Base-by-base conservation (phyloP, 2,329 filamentous ascomycete genomes). In the Acarospora socialis region DNA sequence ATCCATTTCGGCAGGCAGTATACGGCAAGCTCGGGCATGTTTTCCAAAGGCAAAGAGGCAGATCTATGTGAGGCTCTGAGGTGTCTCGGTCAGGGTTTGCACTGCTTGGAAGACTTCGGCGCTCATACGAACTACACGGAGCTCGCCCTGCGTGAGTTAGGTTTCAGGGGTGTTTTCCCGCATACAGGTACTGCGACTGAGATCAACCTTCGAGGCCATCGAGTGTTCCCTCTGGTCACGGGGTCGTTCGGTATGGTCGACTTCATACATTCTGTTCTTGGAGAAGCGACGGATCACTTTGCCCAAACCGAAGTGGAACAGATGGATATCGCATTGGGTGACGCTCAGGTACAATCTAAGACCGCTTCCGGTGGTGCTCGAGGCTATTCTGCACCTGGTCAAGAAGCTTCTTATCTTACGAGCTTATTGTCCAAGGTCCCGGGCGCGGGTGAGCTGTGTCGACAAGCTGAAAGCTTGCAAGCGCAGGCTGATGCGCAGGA, bases 71-170 rank as follows among this genome's bases (percentile, higher is more conserved):
- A 90, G 51, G 81, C 81, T 3, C 60, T 87, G 37, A 65, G 81
- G 36, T 83, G 77, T 38, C 63, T 86, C 1, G 80, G 80, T 0
- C 80, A 84, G 51, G 73, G 76, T 3, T 63, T 84, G 15, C 80
- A 86, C 53, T 81, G 76, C 27, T 65, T 86, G 49, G 80, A 86
- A 68, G 86, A 90, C 70, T 61, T 62, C 41, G 75, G 76, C 28
- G 81, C 81, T 2, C 81, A 87, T 54, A 83, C 77, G 49, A 87
- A 87, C 56, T 90, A 87, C 55, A 77, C 74, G 45, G 81, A 90
- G 53, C 66, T 87, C 37, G 77, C 70, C 4, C 64, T 90, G 17
- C 69, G 76, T 17, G 81, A 90, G 50, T 63, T 82, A 38, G 78
- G 78, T 1, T 70, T 73, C 46, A 55, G 60, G 30, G 66, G 71